phyloP scores from a whole-genome alignment of 2,329 filamentous ascomycete genomes.

The Waltergamsia citrina region DNA sequence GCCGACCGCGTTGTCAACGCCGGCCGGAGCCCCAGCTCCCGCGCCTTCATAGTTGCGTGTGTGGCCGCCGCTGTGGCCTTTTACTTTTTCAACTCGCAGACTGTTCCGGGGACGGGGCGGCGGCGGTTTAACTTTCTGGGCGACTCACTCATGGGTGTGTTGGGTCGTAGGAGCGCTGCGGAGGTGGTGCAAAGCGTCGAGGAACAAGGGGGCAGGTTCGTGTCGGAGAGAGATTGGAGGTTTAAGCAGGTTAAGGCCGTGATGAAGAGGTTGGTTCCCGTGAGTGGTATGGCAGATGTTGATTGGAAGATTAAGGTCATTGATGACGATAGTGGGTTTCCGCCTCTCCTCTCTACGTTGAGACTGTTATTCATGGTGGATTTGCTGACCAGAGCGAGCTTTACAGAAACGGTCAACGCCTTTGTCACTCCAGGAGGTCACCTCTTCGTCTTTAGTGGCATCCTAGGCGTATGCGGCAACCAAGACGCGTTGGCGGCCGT shows the following conservation, averaged over 20 bases:
- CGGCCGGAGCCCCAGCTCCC: slow-evolving; percentile 17
- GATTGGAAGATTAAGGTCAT: slow-evolving; percentile 70
- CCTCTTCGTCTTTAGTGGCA: slow-evolving; percentile 70
- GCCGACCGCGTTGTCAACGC: slow-evolving; percentile 15
- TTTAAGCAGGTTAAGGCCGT: slow-evolving; percentile 50
- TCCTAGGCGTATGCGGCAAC: slow-evolving; percentile 55
- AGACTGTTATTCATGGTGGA: background rate
- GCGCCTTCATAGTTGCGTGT: slow-evolving; percentile 27
- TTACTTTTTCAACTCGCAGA: slow-evolving; percentile 62
- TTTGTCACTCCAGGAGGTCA: slow-evolving; percentile 73
- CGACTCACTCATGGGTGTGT: slow-evolving; percentile 41
- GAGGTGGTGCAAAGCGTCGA: slow-evolving; percentile 42
- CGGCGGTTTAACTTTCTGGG: slow-evolving; percentile 62
- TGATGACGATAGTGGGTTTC: slow-evolving; percentile 47
- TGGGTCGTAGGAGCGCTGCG: slow-evolving; percentile 14
- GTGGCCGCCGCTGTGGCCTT: slow-evolving; percentile 39
- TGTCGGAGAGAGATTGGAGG: slow-evolving; percentile 50
- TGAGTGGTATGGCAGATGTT: slow-evolving; percentile 47
- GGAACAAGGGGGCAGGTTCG: slow-evolving; percentile 41
- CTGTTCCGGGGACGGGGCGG: slow-evolving; percentile 63
- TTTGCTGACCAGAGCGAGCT: slow-evolving; percentile 3
- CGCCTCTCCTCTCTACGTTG: background rate
- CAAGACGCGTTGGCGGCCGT: slow-evolving; percentile 67
- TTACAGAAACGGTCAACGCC: slow-evolving; percentile 52
- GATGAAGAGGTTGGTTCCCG: slow-evolving; percentile 56